These are phyloP conservation scores for Alternaria sp. DNA, from an alignment of 2,329 filamentous ascomycete species.

Conservation along the genomic window DNA sequence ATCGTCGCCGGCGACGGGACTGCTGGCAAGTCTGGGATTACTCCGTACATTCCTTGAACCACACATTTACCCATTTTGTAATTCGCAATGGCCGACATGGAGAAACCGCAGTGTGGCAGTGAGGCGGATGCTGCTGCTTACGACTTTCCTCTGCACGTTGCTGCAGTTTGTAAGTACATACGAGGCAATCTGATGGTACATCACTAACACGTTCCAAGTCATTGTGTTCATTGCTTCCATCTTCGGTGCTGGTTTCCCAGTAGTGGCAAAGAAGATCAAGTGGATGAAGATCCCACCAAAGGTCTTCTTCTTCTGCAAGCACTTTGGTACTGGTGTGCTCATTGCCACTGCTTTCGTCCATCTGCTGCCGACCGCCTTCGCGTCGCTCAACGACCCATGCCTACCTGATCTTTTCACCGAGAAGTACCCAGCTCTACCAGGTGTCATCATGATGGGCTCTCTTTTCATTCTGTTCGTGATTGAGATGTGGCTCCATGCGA, in stretches of 20 bases:
- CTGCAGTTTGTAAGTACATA: constrained; percentile 48
- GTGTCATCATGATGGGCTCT: constrained; percentile 71
- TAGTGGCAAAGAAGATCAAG: constrained; percentile 60
- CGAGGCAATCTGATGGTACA: background rate
- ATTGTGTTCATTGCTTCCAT: constrained; percentile 52
- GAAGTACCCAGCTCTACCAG: constrained; percentile 68
- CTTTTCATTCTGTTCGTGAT: constrained; percentile 70
- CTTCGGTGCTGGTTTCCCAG: constrained; percentile 50
- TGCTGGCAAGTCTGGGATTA: constrained; percentile 40
- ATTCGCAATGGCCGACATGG: constrained; percentile 37
- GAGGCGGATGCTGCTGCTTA: constrained; percentile 40
- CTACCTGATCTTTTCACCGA: constrained; percentile 68
- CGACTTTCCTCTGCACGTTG: constrained; percentile 51
- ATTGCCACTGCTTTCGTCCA: constrained; percentile 88
- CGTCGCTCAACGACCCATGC: constrained; percentile 57
- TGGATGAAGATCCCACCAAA: constrained; percentile 67
- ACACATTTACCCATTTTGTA: constrained; percentile 23
- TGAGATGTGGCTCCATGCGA: constrained; percentile 69
- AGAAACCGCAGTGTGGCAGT: constrained; percentile 48
- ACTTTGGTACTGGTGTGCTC: constrained; percentile 78
- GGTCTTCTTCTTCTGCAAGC: constrained; percentile 70
- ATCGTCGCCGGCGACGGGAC: constrained; percentile 48
- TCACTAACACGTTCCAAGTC: constrained; percentile 38
- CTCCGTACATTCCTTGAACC: constrained; percentile 24
- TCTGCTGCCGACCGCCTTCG: constrained; percentile 69